These are phyloP conservation scores for Penicillium sp. DNA, from an alignment of 2,329 filamentous ascomycete species.

Conservation along the genomic window DNA sequence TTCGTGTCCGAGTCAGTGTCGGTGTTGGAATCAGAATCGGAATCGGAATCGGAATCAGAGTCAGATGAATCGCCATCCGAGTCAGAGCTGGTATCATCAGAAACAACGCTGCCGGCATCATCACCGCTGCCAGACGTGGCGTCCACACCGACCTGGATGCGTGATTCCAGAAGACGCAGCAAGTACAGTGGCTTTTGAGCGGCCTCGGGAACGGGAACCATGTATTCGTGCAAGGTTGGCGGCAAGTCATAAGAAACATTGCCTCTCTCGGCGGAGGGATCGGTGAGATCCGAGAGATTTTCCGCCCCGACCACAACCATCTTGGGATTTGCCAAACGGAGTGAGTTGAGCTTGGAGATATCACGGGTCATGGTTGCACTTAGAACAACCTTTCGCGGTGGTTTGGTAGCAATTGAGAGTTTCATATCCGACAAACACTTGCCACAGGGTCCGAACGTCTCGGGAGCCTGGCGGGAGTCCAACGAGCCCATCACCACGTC, in stretches of 20 bases:
- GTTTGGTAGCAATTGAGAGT: conserved; percentile 39
- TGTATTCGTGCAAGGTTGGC: conserved; percentile 60
- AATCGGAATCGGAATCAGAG: conserved; percentile 25
- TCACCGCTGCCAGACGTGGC: conserved; percentile 4
- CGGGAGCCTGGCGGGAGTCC: conserved; percentile 54
- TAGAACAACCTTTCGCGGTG: conserved; percentile 75
- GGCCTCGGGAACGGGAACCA: conserved; percentile 66
- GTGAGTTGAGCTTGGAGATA: conserved; percentile 70
- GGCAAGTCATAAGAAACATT: conserved; percentile 59
- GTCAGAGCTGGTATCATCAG: conserved; percentile 36
- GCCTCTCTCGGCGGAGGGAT: conserved; percentile 18
- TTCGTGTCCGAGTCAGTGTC: conserved; percentile 21
- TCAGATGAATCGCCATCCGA: conserved; percentile 31
- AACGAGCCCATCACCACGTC: conserved; percentile 62
- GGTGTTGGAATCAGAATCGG: conserved; percentile 26
- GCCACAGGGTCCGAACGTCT: conserved; percentile 45
- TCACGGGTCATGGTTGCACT: conserved; percentile 92
- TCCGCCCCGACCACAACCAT: conserved; percentile 70
- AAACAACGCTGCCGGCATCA: conserved; percentile 20
- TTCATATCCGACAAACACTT: conserved; percentile 35
- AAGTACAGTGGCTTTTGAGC: conserved; percentile 79
- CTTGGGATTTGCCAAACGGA: conserved; percentile 71
- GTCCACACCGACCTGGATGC: conserved; percentile 29
- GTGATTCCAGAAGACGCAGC: conserved; percentile 65
- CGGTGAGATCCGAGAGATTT: conserved; percentile 19